Evolutionary conservation across 805 yeast species (phyloP).

Genomic region (Candida glaebosa): DNA sequence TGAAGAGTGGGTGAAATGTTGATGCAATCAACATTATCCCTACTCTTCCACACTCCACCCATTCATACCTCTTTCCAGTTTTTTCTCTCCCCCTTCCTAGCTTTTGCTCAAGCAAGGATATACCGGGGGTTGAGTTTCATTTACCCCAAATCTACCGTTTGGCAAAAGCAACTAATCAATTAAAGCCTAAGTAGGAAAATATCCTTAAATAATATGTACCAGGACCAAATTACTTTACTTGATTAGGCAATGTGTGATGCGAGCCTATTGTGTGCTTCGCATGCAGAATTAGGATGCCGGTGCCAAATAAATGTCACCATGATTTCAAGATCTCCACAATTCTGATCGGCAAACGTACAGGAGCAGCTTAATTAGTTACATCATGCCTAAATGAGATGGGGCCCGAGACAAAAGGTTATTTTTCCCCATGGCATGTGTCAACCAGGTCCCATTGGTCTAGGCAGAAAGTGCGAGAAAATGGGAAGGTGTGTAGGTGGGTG

Average conservation of each 20-base stretch:
- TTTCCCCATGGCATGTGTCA: too few relatives aligned
- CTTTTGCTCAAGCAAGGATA: too few relatives aligned
- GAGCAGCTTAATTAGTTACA: background rate
- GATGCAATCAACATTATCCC: too few relatives aligned
- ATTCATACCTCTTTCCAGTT: too few relatives aligned
- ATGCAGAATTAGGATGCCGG: background rate
- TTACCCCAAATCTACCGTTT: conserved; percentile 5
- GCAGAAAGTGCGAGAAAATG: too few relatives aligned
- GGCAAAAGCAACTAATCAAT: conserved; percentile 2
- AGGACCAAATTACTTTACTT: background rate
- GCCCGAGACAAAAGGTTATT: too few relatives aligned
- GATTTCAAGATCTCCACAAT: background rate
- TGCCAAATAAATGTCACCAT: background rate
- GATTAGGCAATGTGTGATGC: background rate
- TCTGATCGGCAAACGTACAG: background rate
- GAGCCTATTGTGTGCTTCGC: background rate
- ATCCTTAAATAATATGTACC: background rate
- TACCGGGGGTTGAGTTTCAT: background rate
- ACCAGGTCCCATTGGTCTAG: too few relatives aligned
- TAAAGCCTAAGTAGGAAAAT: conserved; percentile 2
- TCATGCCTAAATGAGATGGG: background rate
- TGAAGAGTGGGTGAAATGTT: too few relatives aligned
- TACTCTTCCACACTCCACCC: too few relatives aligned
- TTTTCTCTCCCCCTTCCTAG: too few relatives aligned
- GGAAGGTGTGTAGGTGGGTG: too few relatives aligned